Conservation (phyloP, 2,329 filamentous ascomycete genomes). For the Penicillium sp. region DNA sequence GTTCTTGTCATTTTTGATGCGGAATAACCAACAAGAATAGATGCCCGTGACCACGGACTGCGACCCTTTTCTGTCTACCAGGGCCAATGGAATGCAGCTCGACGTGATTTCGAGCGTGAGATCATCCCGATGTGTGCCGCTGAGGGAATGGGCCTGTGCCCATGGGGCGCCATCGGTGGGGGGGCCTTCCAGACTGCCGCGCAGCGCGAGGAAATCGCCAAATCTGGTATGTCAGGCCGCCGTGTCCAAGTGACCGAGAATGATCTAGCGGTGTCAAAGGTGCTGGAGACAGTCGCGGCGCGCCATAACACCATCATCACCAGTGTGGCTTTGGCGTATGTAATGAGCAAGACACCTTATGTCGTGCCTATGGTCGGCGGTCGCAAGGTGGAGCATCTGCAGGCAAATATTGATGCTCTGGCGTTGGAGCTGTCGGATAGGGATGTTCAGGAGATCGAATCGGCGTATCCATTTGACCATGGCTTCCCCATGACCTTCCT, state of each 20-base stretch:
- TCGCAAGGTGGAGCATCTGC: conserved; percentile 55
- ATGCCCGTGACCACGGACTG: conserved; percentile 70
- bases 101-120: conserved; percentile 71
- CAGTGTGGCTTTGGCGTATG: conserved; percentile 53
- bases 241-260: conserved; percentile 12
- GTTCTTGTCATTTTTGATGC: too few relatives aligned
- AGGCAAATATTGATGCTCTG: conserved; percentile 59
- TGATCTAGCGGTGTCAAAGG: conserved; percentile 20
- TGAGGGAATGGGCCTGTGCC: conserved; percentile 65
- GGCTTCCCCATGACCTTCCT: conserved; percentile 58
- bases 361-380: conserved; percentile 60
- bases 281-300: conserved; percentile 24
- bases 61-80: conserved; percentile 72
- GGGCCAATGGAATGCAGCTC: conserved; percentile 63
- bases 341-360: conserved; percentile 55
- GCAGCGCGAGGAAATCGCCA: conserved; percentile 22
- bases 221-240: conserved; percentile 23
- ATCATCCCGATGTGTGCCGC: conserved; percentile 68
- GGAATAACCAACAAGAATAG: too few relatives aligned
- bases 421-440: conserved; percentile 54
- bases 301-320: conserved; percentile 8
- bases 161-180: conserved; percentile 56
- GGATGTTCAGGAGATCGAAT: conserved; percentile 60
- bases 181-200: conserved; percentile 54
- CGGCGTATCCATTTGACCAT: conserved; percentile 55